These are phyloP conservation scores for Brachypodium distachyon DNA, from an alignment of 202 grass and related monocot genomes.

Conservation along the genomic window DNA sequence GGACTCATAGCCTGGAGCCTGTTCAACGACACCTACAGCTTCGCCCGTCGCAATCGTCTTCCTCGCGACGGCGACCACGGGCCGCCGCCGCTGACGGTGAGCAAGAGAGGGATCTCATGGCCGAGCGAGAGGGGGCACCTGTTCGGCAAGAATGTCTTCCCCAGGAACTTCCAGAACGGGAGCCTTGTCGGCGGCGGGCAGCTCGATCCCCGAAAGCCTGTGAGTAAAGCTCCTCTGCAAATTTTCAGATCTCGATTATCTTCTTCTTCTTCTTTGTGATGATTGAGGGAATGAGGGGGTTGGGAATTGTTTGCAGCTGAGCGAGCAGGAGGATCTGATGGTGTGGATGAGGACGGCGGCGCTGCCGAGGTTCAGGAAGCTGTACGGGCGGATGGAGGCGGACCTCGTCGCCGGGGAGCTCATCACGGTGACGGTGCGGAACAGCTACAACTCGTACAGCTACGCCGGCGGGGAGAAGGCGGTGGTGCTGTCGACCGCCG, in stretches of 20 bases:
- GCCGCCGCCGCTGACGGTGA: conserved; percentile 28
- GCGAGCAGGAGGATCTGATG: conserved; percentile 58
- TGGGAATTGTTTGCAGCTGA: conserved; percentile 25
- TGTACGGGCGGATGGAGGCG: conserved; percentile 48
- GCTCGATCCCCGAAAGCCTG: conserved; percentile 41
- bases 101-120: conserved; percentile 51
- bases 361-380: conserved; percentile 65
- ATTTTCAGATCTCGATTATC: not conserved
- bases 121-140: conserved; percentile 42
- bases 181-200: conserved; percentile 38
- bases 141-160: conserved; percentile 53
- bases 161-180: conserved; percentile 59
- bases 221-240: conserved; percentile 7
- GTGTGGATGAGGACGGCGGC: conserved; percentile 73
- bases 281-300: not conserved
- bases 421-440: conserved; percentile 42
- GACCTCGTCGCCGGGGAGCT: conserved; percentile 35
- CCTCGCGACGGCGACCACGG: conserved; percentile 6
- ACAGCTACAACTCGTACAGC: conserved; percentile 72
- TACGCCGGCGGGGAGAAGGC: conserved; percentile 49
- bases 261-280: not conserved
- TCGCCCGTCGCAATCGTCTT: conserved; percentile 17
- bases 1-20: conserved; percentile 67
- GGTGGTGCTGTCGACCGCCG: conserved; percentile 51
- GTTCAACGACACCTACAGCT: conserved; percentile 68